Conservation (phyloP, 306 rosid genomes). For the Sophora flavescens region DNA sequence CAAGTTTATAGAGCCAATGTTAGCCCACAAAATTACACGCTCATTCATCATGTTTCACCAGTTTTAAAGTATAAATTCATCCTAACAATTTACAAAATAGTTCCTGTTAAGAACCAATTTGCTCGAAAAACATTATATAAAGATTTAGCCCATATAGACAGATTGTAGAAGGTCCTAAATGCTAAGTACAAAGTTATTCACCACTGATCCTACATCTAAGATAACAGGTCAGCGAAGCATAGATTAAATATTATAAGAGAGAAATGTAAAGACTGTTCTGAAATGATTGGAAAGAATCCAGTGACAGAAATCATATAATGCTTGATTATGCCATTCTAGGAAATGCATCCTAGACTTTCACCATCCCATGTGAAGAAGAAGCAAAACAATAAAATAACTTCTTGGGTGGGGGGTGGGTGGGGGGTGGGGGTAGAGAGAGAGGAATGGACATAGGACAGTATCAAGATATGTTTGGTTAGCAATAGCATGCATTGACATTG, state of each 20-base stretch:
- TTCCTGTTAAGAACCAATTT: neutral
- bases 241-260: neutral
- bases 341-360: neutral
- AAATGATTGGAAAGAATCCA: constrained; percentile 21
- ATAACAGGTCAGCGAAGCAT: constrained; percentile 10
- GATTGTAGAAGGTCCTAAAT: constrained; percentile 11
- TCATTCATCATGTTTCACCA: neutral
- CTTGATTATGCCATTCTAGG: neutral
- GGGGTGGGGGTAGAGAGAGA: too few relatives aligned
- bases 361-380: neutral
- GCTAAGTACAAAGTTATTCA: neutral
- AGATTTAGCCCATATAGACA: constrained; percentile 2
- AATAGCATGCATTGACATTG: neutral
- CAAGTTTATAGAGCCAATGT: constrained; percentile 6
- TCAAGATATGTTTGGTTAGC: constrained; percentile 1
- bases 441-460: neutral
- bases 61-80: neutral
- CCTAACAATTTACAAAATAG: constrained; percentile 1
- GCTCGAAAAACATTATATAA: constrained; percentile 1
- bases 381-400: too few relatives aligned
- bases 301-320: neutral
- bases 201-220: neutral
- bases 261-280: neutral
- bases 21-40: neutral
- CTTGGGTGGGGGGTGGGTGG: too few relatives aligned